Percentiles rank a stretch among this genome's conserved stretches.
These are phyloP conservation scores for Hypoxylon lenormandii DNA, from an alignment of 495 filamentous ascomycete species.

Conservation along the genomic window DNA sequence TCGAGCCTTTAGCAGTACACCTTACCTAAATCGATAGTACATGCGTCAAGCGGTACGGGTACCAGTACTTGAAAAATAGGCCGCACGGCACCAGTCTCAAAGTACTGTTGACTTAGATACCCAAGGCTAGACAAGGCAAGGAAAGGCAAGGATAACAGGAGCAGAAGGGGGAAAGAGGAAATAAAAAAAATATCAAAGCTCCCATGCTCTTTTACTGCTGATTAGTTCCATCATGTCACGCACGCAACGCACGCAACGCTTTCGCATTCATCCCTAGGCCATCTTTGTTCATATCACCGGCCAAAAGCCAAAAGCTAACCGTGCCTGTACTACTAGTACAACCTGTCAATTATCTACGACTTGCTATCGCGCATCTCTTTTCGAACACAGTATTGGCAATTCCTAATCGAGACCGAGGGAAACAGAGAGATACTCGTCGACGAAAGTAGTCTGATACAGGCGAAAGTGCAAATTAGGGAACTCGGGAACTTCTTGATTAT, in stretches of 20 bases:
- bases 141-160: conserved; percentile 16
- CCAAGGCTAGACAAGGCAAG: not conserved
- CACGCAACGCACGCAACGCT: conserved; percentile 26
- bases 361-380: conserved; percentile 22
- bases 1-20: not conserved
- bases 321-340: conserved; percentile 31
- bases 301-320: conserved; percentile 12
- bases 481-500: conserved; percentile 6
- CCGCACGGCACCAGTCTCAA: not conserved
- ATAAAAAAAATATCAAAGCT: conserved; percentile 33
- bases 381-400: not conserved
- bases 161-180: not conserved
- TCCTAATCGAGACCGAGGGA: conserved; percentile 4
- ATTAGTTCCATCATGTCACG: conserved; percentile 41
- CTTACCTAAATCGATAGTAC: not conserved
- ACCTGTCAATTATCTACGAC: conserved; percentile 26
- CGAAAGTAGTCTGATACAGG: not conserved
- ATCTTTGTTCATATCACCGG: conserved; percentile 31
- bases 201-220: conserved; percentile 10
- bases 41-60: not conserved
- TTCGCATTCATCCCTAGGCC: conserved; percentile 47
- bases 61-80: conserved; percentile 4
- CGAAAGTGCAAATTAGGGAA: too few relatives aligned
- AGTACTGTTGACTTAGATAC: conserved; percentile 9
- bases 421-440: too few relatives aligned